Evolutionary conservation across 148 eudicot genomes (phyloP).

Genomic region (Persicaria maculosa): DNA sequence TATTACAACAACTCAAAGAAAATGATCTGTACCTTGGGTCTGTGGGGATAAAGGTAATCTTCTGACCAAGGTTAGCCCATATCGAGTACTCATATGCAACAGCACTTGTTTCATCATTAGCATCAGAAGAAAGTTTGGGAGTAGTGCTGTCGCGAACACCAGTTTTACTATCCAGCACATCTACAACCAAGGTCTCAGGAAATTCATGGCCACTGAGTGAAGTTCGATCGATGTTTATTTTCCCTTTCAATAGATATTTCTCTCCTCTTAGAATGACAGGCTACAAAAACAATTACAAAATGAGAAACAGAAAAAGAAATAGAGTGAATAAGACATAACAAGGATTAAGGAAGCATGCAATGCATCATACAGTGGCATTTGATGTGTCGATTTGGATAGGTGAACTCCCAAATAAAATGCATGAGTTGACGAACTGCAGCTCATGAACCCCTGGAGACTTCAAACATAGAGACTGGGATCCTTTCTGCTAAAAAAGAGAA

Average conservation of each 20-base stretch:
- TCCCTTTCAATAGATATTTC: slow-evolving; percentile 71
- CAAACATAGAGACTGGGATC: slow-evolving; percentile 65
- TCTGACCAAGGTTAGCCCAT: slow-evolving; percentile 81
- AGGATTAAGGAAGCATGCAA: background rate
- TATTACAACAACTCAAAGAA: background rate
- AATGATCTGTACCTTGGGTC: slow-evolving; percentile 57
- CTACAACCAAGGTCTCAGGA: slow-evolving; percentile 52
- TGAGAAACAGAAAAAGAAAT: slow-evolving; percentile 11
- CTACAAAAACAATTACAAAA: slow-evolving; percentile 29
- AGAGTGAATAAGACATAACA: slow-evolving; percentile 16
- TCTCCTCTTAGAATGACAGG: slow-evolving; percentile 76
- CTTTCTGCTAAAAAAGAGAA: slow-evolving; percentile 54
- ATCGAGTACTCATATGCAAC: slow-evolving; percentile 60
- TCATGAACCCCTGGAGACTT: slow-evolving; percentile 84
- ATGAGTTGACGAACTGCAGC: slow-evolving; percentile 75
- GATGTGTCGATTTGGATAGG: slow-evolving; percentile 58
- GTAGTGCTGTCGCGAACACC: slow-evolving; percentile 31
- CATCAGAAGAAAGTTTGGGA: slow-evolving; percentile 43
- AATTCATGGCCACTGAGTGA: slow-evolving; percentile 30
- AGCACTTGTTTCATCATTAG: slow-evolving; percentile 35
- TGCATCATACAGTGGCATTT: slow-evolving; percentile 40
- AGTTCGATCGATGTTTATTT: slow-evolving; percentile 50
- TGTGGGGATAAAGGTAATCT: slow-evolving; percentile 56
- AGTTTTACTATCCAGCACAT: slow-evolving; percentile 43
- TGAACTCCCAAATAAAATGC: slow-evolving; percentile 81